phyloP scores from a whole-genome alignment of 2,329 filamentous ascomycete genomes.

The Verticillium albo-atrum region DNA sequence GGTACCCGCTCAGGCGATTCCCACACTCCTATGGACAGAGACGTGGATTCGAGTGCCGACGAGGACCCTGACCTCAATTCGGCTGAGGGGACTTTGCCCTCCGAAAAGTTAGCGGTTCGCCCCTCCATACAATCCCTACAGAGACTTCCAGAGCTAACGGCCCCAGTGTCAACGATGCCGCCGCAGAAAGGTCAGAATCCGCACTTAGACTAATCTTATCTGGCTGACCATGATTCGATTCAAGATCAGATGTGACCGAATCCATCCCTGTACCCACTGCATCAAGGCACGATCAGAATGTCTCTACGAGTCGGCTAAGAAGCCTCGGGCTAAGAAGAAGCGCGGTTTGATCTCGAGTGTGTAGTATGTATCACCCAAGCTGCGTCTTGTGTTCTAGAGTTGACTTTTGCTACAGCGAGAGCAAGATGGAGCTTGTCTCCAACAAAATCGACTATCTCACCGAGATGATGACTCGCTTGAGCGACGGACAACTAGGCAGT shows the following conservation, averaged over 20 bases:
- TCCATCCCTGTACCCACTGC: conserved; percentile 5
- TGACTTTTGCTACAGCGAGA: background rate
- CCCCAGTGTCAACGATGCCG: conserved; percentile 7
- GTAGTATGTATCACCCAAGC: too few species aligned
- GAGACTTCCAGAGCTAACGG: background rate
- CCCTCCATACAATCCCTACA: too few species aligned
- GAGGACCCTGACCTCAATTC: background rate
- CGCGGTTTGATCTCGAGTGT: too few species aligned
- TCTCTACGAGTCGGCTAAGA: background rate
- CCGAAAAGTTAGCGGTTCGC: background rate
- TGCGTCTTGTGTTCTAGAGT: too few species aligned
- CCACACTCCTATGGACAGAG: background rate
- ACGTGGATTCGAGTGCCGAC: too few species aligned
- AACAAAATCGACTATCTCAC: conserved; percentile 6
- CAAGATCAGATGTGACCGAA: conserved; percentile 6
- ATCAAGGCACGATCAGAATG: conserved; percentile 1
- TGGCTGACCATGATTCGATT: too few species aligned
- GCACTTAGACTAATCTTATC: background rate
- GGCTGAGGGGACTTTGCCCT: too few species aligned
- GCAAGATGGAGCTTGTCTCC: conserved; percentile 4
- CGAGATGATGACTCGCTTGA: background rate
- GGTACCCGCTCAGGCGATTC: too few species aligned
- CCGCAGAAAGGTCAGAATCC: conserved; percentile 3
- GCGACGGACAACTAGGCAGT: background rate
- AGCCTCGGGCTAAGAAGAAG: background rate